phyloP scores from a whole-genome alignment of 2,329 filamentous ascomycete species.

The Chalaropsis ovoidea region DNA sequence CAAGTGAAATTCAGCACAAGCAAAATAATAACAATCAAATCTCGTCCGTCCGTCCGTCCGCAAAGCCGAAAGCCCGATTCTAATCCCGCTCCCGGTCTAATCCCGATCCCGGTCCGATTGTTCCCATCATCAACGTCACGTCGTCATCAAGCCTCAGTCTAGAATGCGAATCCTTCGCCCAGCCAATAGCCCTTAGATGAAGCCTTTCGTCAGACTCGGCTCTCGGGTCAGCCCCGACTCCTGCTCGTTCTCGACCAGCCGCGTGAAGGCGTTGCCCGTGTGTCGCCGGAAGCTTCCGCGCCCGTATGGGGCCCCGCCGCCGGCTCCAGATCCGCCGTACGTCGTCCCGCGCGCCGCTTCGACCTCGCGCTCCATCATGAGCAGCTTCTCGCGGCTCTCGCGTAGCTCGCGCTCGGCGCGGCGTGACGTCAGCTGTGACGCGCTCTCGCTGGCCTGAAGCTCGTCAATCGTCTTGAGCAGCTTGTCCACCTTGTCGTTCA shows the following conservation, averaged over 20 bases:
- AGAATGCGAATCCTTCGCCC: background rate
- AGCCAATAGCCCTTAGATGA: conserved; percentile 42
- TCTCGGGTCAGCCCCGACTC: conserved; percentile 51
- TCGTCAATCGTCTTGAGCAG: conserved; percentile 88
- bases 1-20: background rate
- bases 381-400: conserved; percentile 72
- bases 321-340: conserved; percentile 31
- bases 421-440: conserved; percentile 68
- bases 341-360: conserved; percentile 60
- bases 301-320: conserved; percentile 30
- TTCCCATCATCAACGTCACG: background rate
- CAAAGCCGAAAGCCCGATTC: background rate
- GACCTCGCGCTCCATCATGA: conserved; percentile 77
- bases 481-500: conserved; percentile 83
- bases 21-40: background rate
- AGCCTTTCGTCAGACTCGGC: conserved; percentile 68
- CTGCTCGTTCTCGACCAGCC: conserved; percentile 35
- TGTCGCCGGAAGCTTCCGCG: conserved; percentile 41
- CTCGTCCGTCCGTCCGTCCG: background rate
- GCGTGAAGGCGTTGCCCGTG: conserved; percentile 33
- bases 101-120: background rate
- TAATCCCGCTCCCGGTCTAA: background rate
- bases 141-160: too few species aligned
- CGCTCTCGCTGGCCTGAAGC: conserved; percentile 76
- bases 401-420: conserved; percentile 82